Percentiles rank a stretch among this genome's conserved stretches.
Conservation (phyloP, 2,329 filamentous ascomycete genomes). For the Elsinoe necatrix region DNA sequence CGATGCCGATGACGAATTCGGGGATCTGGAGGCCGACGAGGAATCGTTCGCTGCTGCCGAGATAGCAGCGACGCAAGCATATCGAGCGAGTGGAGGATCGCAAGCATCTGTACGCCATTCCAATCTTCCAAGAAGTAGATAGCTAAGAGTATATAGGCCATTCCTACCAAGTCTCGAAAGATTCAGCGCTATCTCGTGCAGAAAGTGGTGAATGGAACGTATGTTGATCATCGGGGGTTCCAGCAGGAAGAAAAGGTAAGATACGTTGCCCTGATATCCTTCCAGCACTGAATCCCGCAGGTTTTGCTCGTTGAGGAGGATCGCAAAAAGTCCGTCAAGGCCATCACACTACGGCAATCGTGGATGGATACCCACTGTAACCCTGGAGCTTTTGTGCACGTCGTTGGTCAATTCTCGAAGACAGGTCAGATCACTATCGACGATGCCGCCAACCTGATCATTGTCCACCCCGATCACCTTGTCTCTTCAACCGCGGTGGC, state of each 20-base stretch:
- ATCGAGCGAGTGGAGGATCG: slow-evolving; percentile 33
- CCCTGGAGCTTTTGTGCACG: slow-evolving; percentile 69
- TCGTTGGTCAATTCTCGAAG: slow-evolving; percentile 68
- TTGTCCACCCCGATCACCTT: slow-evolving; percentile 89
- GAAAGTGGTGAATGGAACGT: slow-evolving; percentile 61
- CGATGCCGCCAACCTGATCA: slow-evolving; percentile 73
- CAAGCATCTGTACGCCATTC: slow-evolving; percentile 47
- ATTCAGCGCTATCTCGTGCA: slow-evolving; percentile 84
- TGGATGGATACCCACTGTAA: slow-evolving; percentile 78
- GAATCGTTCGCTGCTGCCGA: slow-evolving; percentile 60
- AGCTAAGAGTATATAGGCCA: slow-evolving; percentile 39
- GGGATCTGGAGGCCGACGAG: slow-evolving; percentile 60
- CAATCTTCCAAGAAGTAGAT: slow-evolving; percentile 18
- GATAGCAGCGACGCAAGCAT: slow-evolving; percentile 62
- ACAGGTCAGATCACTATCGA: slow-evolving; percentile 72
- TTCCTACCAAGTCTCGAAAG: slow-evolving; percentile 59
- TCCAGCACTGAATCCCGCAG: slow-evolving; percentile 37
- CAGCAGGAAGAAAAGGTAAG: slow-evolving; percentile 26
- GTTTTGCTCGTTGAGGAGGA: slow-evolving; percentile 77
- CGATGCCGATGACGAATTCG: slow-evolving; percentile 61
- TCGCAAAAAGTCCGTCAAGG: slow-evolving; percentile 54
- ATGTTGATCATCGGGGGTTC: slow-evolving; percentile 54
- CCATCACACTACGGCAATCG: slow-evolving; percentile 69
- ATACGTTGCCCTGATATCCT: background rate
- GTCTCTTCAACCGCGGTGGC: slow-evolving; percentile 91